Evolutionary conservation across 176 grass and related monocot genomes (phyloP), one percentile per base, ranked within the genome.

Genomic region (Cenchrus fungigraminus): DNA sequence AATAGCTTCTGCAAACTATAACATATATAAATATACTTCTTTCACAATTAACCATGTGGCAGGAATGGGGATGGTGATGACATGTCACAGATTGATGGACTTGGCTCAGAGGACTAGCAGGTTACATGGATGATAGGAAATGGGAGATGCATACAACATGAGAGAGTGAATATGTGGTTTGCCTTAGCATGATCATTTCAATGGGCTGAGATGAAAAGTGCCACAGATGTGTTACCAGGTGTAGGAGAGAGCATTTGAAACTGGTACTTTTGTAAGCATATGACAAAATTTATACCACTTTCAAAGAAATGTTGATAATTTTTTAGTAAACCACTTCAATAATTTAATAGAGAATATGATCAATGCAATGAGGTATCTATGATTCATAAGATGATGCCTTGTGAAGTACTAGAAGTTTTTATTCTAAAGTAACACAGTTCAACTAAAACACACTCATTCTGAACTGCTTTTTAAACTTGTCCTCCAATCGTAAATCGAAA

Each of bases 401-500:
- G 37, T 22, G 9, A 71, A 71, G 68, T 11, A 40, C 37, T 40
- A 12, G 69, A 7, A 72, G n/a, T 51, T 29, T 50, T 28, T 14
- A 14, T 28, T 71, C 45, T 72, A 51, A 12, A 50, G 4, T 3
- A 31, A 4, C 46, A 73, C 22, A 52, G 51, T 2, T 29, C 22
- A 52, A 72, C n/a, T 72, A 50, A 72, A 72, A 73, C 50, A 51
- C n/a, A 29, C 12, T 51, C 47, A 25, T 29, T 53, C 47, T 73
- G 22, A 74, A 32, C 71, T 53, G 53, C 4, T 34, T 11, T 4
- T 72, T 32, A 54, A 5, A 5, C 13, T 3, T 57, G 2, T 57
- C 53, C 71, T 3, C 12, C 34, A 37, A 56, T 37, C 16, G 34
- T 37, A 1, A 75, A 42, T 12, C 2, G 15, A 56, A 75, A 15